Evolutionary conservation across 306 rosid genomes (phyloP), one percentile per base, ranked within the genome.

Genomic region (Amphicarpaea edgeworthii): DNA sequence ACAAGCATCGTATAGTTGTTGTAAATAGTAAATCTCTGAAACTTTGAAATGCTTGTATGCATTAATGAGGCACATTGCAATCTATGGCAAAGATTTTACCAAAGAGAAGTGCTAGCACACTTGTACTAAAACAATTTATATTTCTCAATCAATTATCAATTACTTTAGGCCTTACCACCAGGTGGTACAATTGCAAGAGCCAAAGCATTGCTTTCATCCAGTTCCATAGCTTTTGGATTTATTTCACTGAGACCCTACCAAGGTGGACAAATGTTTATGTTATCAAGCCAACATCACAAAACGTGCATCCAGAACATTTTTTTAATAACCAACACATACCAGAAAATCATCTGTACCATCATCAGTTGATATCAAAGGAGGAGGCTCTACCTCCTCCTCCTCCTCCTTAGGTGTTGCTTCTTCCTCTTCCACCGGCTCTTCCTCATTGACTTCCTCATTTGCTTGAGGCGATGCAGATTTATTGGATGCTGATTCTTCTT

Each of bases 121-220:
- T 76, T 45, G n/a, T 21, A 23, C 17, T 28, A 34, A 10, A 66
- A 37, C 51, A 64, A 8, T 66, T 46, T 12, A 46, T 75, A 70
- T 63, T 64, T 30, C 5, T 15, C 46, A n/a, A 66, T 70, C 55
- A 71, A 72, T 79, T 71, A 43, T 45, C 17, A 72, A 23, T 19
- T 62, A 72, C 51, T 59, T 7, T 15, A 51, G 16, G 45, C 60
- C 93, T 30, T 82, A 95, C 99, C 98, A 85, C 91, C 97, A 24
- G 86, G 81, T 77, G 91, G 89, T 83, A 87, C 62, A 62, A 95
- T 92, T 20, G 99, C 97, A 38, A 95, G 99, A 17, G 99, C 99
- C 84, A 92, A 34, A 79, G 99, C 98, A 81, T 95, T 95, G 79
- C 64, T 87, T 62, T 90, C 91, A 67, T 92, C 98, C 51, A 92